A percentile compares a stretch with the other conserved stretches of the same genome.
Evolutionary conservation across 2,329 filamentous ascomycete species (phyloP).

Genomic region (Fusarium sp.): DNA sequence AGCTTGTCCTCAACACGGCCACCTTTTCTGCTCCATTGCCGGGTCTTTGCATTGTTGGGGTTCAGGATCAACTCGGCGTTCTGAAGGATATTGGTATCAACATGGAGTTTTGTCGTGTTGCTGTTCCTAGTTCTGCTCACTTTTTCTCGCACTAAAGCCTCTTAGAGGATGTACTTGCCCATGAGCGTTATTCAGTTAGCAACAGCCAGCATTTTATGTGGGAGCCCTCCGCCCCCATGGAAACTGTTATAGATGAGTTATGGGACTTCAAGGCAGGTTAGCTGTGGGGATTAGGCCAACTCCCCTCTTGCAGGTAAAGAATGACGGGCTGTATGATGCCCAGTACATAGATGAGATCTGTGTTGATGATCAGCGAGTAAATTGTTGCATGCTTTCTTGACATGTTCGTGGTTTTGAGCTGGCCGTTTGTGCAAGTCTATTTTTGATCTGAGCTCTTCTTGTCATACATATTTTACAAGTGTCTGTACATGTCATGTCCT

Average conservation of each 20-base stretch:
- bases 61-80: conserved; percentile 46
- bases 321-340: conserved; percentile 14
- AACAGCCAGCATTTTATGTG: conserved; percentile 10
- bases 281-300: conserved; percentile 16
- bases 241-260: conserved; percentile 27
- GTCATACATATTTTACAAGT: conserved; percentile 33
- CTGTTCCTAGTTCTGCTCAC: conserved; percentile 4
- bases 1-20: conserved; percentile 7
- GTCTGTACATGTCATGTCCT: conserved; percentile 13
- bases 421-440: conserved; percentile 7
- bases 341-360: conserved; percentile 38
- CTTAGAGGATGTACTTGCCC: background rate
- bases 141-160: conserved; percentile 6
- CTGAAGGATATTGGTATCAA: conserved; percentile 27
- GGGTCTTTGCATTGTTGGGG: conserved; percentile 35
- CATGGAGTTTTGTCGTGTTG: conserved; percentile 30
- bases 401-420: background rate
- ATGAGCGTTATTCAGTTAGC: conserved; percentile 7
- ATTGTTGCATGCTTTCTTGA: background rate
- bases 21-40: conserved; percentile 18
- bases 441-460: conserved; percentile 8
- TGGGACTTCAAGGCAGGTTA: background rate
- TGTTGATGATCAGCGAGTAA: conserved; percentile 14
- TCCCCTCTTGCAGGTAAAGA: conserved; percentile 26
- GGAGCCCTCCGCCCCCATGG: conserved; percentile 5